These are phyloP conservation scores for Quercus engelmannii DNA, from an alignment of 306 rosid genomes.

Conservation along the genomic window DNA sequence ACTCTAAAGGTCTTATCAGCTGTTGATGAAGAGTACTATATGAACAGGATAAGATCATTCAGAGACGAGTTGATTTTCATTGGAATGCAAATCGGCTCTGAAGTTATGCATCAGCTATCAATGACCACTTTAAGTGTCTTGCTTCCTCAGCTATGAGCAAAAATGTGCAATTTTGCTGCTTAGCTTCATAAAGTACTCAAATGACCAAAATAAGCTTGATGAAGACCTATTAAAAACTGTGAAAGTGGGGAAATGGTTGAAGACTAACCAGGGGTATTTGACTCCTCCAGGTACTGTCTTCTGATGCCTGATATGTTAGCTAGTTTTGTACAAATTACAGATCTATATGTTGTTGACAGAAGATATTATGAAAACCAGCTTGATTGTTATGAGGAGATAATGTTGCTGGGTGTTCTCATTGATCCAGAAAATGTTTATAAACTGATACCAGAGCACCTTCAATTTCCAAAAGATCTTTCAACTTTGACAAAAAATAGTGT, in stretches of 20 bases:
- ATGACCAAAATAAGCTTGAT: not conserved
- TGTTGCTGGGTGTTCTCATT: slow-evolving; percentile 11
- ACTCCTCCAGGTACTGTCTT: slow-evolving; percentile 14
- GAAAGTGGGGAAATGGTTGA: slow-evolving; percentile 15
- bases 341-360: slow-evolving; percentile 13
- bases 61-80: slow-evolving; percentile 20
- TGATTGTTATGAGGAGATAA: slow-evolving; percentile 6
- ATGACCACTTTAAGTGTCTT: not conserved
- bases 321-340: not conserved
- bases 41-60: too few relatives aligned
- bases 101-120: slow-evolving; percentile 7
- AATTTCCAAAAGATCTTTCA: not conserved
- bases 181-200: slow-evolving; percentile 10
- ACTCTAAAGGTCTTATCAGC: too few relatives aligned
- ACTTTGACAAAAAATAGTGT: slow-evolving; percentile 9
- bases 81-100: not conserved
- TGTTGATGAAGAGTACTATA: too few relatives aligned
- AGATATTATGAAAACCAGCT: slow-evolving; percentile 4
- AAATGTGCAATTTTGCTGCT: slow-evolving; percentile 4
- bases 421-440: not conserved
- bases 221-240: slow-evolving; percentile 6
- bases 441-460: slow-evolving; percentile 13
- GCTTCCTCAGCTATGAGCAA: slow-evolving; percentile 11
- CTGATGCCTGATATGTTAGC: not conserved
- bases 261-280: slow-evolving; percentile 14